Evolutionary conservation across 257 asterid genomes (phyloP).

Genomic region (Nicotiana attenuata): DNA sequence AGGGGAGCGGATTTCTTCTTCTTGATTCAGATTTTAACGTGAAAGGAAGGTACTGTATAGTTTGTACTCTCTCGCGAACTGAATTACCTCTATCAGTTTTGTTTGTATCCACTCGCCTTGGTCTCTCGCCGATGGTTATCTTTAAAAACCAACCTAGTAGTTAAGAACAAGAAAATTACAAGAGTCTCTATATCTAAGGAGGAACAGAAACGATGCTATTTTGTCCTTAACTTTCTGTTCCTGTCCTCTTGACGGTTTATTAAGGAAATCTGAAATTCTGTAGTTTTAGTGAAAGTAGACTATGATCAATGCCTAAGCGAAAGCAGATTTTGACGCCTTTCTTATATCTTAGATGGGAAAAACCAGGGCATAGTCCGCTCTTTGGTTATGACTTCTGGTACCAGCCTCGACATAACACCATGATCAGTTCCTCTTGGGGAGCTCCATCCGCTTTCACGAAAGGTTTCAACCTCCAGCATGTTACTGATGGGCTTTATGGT

Average conservation of each 20-base stretch:
- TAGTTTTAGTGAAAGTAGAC: not conserved
- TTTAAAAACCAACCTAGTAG: not conserved
- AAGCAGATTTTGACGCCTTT: not conserved
- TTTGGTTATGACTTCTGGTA: constrained; percentile 97
- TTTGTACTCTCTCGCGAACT: not conserved
- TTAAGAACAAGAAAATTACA: not conserved
- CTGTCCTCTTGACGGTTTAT: not conserved
- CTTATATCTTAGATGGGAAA: constrained; percentile 71
- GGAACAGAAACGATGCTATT: not conserved
- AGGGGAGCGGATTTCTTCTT: constrained; percentile 90
- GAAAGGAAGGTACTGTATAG: constrained; percentile 70
- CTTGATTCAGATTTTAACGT: constrained; percentile 87
- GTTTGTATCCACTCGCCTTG: not conserved
- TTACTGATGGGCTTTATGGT: constrained; percentile 80
- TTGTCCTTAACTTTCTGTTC: not conserved
- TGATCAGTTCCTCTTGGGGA: constrained; percentile 98
- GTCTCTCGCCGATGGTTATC: not conserved
- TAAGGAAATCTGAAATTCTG: not conserved
- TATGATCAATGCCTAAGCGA: not conserved
- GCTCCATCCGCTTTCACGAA: constrained; percentile 89
- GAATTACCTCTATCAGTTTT: not conserved
- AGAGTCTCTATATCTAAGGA: not conserved
- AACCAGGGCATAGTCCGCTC: constrained; percentile 89
- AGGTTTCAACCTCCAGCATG: constrained; percentile 86
- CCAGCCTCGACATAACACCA: constrained; percentile 95